A percentile compares a stretch with the other conserved stretches of the same genome.
Evolutionary conservation across 805 yeast genomes (phyloP).

Genomic region (Clavispora phyllophila): DNA sequence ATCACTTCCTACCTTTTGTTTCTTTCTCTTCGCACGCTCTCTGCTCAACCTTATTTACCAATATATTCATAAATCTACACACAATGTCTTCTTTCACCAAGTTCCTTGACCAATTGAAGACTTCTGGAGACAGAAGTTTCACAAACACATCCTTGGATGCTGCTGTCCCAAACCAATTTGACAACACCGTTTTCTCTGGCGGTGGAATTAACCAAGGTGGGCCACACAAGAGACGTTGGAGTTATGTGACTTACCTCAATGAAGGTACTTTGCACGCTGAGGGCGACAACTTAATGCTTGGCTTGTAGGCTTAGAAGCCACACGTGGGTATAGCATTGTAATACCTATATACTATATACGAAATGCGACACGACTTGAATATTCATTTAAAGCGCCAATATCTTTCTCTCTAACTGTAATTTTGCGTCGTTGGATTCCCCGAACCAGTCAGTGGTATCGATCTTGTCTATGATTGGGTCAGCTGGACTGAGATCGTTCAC

Average conservation of each 20-base stretch:
- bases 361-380: background rate
- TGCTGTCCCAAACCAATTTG: background rate
- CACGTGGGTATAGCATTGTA: background rate
- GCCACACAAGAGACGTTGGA: conserved; percentile 15
- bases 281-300: conserved; percentile 17
- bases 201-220: background rate
- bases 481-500: conserved; percentile 19
- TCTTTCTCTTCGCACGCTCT: background rate
- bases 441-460: background rate
- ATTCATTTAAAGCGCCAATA: background rate
- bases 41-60: background rate
- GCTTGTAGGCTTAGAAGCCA: conserved; percentile 7
- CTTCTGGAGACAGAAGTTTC: conserved; percentile 2
- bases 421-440: background rate
- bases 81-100: conserved; percentile 11
- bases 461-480: background rate
- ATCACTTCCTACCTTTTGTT: background rate
- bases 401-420: background rate
- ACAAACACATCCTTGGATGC: conserved; percentile 1
- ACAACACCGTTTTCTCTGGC: conserved; percentile 5
- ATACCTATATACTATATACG: background rate
- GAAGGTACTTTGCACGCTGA: conserved; percentile 16
- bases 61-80: background rate
- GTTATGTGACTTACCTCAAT: conserved; percentile 15
- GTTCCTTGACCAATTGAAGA: conserved; percentile 11